Percentiles rank a stretch among this genome's conserved stretches.
Conservation (phyloP, 192 early-diverging fungal species). For the Coemansia sp. region DNA sequence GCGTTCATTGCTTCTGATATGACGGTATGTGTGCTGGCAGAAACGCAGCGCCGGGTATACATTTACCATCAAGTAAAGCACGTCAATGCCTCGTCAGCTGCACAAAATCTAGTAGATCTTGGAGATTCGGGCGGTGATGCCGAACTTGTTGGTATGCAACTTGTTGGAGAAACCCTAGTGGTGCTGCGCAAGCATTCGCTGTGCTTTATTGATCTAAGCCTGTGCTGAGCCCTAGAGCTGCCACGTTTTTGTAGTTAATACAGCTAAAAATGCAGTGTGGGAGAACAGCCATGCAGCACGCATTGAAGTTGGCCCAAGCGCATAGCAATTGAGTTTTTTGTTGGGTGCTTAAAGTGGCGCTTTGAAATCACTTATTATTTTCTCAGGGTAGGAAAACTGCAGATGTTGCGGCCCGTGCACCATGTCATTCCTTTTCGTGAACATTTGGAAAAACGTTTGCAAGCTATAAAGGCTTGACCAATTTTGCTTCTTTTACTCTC, state of each 20-base stretch:
- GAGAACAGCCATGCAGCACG: background rate
- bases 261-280: background rate
- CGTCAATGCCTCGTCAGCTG: conserved; percentile 12
- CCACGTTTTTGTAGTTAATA: conserved; percentile 1
- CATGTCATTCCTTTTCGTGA: too few relatives aligned
- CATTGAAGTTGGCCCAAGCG: background rate
- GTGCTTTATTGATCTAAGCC: conserved; percentile 25
- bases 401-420: too few relatives aligned
- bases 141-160: conserved; percentile 41
- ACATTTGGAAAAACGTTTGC: too few relatives aligned
- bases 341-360: background rate
- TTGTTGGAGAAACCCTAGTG: conserved; percentile 15
- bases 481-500: background rate
- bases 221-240: conserved; percentile 8
- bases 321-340: background rate
- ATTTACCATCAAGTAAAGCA: conserved; percentile 32
- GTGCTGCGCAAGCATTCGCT: conserved; percentile 27
- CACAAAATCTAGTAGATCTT: conserved; percentile 44
- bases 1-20: conserved; percentile 58
- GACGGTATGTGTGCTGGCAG: conserved; percentile 39
- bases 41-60: conserved; percentile 45
- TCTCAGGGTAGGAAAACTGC: background rate
- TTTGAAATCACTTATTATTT: background rate
- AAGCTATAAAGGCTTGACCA: background rate
- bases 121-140: conserved; percentile 13